These are phyloP conservation scores for Eucalyptus regnans DNA, from an alignment of 345 rosid genomes.

Conservation along the genomic window DNA sequence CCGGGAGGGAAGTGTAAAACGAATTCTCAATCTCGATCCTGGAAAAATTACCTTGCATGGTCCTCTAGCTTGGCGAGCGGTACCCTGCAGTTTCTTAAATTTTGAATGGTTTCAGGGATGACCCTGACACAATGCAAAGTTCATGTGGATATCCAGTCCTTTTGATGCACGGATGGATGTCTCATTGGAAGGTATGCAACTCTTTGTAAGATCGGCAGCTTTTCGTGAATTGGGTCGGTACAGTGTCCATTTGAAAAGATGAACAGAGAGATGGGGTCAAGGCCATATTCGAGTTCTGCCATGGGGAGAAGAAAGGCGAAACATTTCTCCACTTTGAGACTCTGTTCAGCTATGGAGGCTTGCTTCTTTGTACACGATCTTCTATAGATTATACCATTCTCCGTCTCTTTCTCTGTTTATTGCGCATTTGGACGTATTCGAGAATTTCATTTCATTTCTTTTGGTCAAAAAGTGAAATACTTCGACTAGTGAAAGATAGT, in stretches of 20 bases:
- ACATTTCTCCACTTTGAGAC: not conserved
- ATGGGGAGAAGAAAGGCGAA: not conserved
- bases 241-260: not conserved
- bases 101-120: not conserved
- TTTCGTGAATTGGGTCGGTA: not conserved
- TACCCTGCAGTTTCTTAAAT: not conserved
- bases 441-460: not conserved
- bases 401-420: not conserved
- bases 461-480: not conserved
- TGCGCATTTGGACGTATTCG: not conserved
- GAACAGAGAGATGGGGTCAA: not conserved
- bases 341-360: not conserved
- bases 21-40: not conserved
- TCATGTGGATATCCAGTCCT: not conserved
- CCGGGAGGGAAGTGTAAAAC: not conserved
- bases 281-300: not conserved
- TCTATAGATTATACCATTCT: not conserved
- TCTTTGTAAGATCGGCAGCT: not conserved
- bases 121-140: not conserved
- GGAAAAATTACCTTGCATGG: not conserved
- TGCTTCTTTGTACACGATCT: not conserved
- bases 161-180: not conserved
- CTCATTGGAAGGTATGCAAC: not conserved
- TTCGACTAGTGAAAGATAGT: not conserved
- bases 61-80: not conserved